Base-by-base conservation (phyloP, 2,329 filamentous ascomycete species). In the Curvularia sp. region DNA sequence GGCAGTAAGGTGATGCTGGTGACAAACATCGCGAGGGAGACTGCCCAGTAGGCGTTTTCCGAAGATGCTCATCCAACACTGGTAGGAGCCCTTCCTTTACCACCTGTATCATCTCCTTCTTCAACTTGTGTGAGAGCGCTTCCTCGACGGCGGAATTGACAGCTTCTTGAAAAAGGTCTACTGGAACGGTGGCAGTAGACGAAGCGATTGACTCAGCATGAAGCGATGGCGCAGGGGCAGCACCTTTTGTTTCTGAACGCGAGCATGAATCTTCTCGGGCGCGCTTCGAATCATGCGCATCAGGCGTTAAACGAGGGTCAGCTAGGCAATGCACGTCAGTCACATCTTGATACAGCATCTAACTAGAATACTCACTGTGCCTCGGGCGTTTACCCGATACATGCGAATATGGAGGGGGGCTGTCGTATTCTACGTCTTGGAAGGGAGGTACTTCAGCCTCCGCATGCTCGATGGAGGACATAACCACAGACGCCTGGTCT, bases 361-460 rank as follows among this genome's bases (percentile, higher is more conserved):
- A 30, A 51, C 49, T 34, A 34, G 5, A 51, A 51, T 7, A 34
- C 49, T 42, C 34, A 43, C 49, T 12, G 5, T 39, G 19, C 28
- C 28, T 53, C 30, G 18, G 19, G 21, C 41, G 41, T 18, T 53
- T 53, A 30, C 30, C 18, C 27, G 41, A 38, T 30, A 38, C 42
- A 25, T 53, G 42, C 15, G 25, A 15, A 28, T 53, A 53, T 47
- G 51, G 21, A 45, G 51, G 51, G 12, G 51, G 51, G 42, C 32
- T 28, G n/a, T 47, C 42, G 27, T 30, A 2, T 38, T 12, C 19
- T 32, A 21, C 42, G 41, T 45, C 42, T 41, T 47, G 13, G n/a
- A 23, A 21, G 15, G 12, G 32, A 34, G 30, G 32, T 38, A 19
- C 19, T 39, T 10, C 13, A 49, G 34, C 13, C 19, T 3, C 15